Evolutionary conservation across 306 rosid genomes (phyloP).

Genomic region (Trifolium pratense): DNA sequence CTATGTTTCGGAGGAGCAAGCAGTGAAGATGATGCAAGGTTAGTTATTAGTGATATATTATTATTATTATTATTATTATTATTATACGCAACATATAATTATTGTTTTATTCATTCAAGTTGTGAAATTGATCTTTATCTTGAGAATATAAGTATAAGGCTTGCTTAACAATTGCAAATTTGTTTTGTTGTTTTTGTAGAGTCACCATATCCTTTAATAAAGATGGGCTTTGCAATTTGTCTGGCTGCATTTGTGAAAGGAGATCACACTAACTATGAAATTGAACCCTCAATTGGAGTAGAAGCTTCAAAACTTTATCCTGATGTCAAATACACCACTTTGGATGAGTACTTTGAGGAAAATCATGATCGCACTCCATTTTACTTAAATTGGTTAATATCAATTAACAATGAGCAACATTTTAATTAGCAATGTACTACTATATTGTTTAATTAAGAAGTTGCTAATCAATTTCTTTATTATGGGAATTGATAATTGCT

Average conservation of each 20-base stretch:
- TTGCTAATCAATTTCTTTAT: no score
- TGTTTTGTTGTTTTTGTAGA: conserved; percentile 18
- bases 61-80: no score
- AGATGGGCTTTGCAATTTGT: conserved; percentile 43
- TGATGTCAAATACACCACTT: conserved; percentile 64
- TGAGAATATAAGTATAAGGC: neutral
- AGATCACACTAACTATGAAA: conserved; percentile 60
- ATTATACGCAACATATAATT: neutral
- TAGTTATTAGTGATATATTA: neutral
- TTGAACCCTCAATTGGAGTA: conserved; percentile 63
- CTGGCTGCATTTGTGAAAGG: conserved; percentile 56
- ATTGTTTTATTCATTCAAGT: neutral
- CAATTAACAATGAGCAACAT: neutral
- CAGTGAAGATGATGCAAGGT: conserved; percentile 38
- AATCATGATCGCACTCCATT: conserved; percentile 17
- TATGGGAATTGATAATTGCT: no score
- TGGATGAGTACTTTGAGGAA: conserved; percentile 36
- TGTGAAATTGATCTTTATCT: neutral
- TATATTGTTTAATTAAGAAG: neutral
- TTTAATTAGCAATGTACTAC: neutral
- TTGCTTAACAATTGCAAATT: neutral
- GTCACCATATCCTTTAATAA: conserved; percentile 3
- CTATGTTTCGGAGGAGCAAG: conserved; percentile 32
- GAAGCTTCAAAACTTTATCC: conserved; percentile 71
- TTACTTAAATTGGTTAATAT: conserved; percentile 1